Evolutionary conservation across 257 asterid species (phyloP), one percentile per base, ranked within the genome.

Genomic region (Solanum pinnatisectum): DNA sequence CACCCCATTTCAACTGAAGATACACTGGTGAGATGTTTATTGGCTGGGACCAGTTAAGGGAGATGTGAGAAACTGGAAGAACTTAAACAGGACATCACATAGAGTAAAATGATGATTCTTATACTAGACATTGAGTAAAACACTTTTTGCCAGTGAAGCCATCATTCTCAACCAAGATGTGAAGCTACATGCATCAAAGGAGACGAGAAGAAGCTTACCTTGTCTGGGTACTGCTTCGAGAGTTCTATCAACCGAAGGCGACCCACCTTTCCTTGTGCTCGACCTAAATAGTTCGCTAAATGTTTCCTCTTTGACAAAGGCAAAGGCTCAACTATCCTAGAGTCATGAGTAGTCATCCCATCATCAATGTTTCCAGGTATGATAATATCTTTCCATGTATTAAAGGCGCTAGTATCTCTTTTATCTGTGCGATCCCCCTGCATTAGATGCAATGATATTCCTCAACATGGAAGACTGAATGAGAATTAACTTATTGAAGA

Each of bases 361-460:
- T 97, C 99, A 88, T 97, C 99, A 88, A 95, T 91, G 89, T 97
- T 95, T 84, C 99, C 99, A 78, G 99, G 99, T 87, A 97, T 95
- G 87, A 97, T 94, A 83, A 96, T 92, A 91, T 97, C 99, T 92
- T 97, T 96, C 99, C 99, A 97, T 52, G 99, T 96, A 90, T 93
- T 96, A 92, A 96, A 97, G 87, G 98, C 98, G 87, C 98, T 96
- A 37, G 91, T 93, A 90, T 93, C 98, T 91, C 98, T 93, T 90
- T 97, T 96, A 93, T 97, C 99, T 33, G 99, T 97, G 67, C 98
- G 95, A 86, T 97, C 99, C 30, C 99, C 99, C 99, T 97, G 91
- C 86, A 92, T 79, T 22, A 90, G 67, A 88, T 84, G 49, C 81
- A 67, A 85, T 37, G 63, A 44, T 16, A 85, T 84, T 84, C 72